These are phyloP conservation scores for Fusarium beomiforme DNA, from an alignment of 2,329 filamentous ascomycete species.

Conservation along the genomic window DNA sequence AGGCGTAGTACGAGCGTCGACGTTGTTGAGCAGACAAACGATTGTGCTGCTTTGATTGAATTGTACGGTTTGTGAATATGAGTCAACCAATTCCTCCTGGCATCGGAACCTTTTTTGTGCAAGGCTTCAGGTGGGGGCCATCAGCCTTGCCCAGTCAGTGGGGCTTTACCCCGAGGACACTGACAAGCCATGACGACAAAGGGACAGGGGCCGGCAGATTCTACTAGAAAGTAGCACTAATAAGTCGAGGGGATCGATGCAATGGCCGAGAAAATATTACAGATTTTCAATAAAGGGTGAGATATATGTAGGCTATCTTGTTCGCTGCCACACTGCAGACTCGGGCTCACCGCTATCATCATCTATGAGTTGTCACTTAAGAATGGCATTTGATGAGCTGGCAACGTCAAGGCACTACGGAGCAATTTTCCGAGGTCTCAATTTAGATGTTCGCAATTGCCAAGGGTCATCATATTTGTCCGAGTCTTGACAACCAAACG, in stretches of 20 bases:
- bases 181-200: constrained; percentile 32
- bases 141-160: constrained; percentile 36
- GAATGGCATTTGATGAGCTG: constrained; percentile 21
- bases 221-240: background rate
- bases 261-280: background rate
- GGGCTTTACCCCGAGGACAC: constrained; percentile 1
- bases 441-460: background rate
- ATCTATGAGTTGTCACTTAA: constrained; percentile 24
- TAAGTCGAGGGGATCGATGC: background rate
- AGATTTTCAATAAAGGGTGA: background rate
- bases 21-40: constrained; percentile 18
- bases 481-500: background rate
- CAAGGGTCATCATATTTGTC: background rate
- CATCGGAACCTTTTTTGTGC: constrained; percentile 42
- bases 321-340: background rate
- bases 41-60: constrained; percentile 16
- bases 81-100: constrained; percentile 39
- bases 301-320: background rate
- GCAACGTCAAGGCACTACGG: background rate
- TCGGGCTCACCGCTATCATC: constrained; percentile 21
- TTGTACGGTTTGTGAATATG: constrained; percentile 29
- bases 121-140: constrained; percentile 40
- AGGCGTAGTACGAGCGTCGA: background rate
- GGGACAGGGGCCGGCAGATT: constrained; percentile 10
- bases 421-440: background rate